Evolutionary conservation across 1,139 yeast species (phyloP).

Genomic region (Kodamaea ohmeri): DNA sequence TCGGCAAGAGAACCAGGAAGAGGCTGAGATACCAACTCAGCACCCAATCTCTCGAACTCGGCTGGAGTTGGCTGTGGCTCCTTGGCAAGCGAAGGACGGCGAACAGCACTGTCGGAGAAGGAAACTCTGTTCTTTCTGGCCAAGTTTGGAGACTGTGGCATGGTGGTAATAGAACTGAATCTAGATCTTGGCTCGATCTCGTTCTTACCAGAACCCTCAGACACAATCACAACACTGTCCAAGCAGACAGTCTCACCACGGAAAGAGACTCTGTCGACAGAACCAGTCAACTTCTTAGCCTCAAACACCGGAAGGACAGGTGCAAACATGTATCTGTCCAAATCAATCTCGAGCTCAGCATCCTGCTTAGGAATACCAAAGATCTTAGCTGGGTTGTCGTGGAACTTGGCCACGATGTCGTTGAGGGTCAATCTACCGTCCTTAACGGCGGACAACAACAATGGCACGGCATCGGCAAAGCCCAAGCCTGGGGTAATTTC

Average conservation of each 20-base stretch:
- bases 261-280: conserved; percentile 83
- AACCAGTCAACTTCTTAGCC: conserved; percentile 57
- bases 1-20: conserved; percentile 66
- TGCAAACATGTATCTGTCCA: conserved; percentile 60
- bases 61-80: conserved; percentile 33
- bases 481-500: conserved; percentile 71
- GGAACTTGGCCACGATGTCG: conserved; percentile 71
- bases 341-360: conserved; percentile 75
- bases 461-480: conserved; percentile 74
- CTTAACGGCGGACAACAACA: conserved; percentile 76
- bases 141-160: conserved; percentile 47
- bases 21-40: conserved; percentile 72
- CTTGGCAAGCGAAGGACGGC: conserved; percentile 45
- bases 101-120: conserved; percentile 35
- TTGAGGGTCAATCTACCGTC: conserved; percentile 68
- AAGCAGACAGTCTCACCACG: conserved; percentile 77
- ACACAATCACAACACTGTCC: conserved; percentile 69
- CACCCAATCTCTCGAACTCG: conserved; percentile 58
- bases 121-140: conserved; percentile 48
- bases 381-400: conserved; percentile 77
- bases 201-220: conserved; percentile 60
- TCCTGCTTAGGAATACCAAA: conserved; percentile 83
- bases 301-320: conserved; percentile 31
- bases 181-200: conserved; percentile 43
- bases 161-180: conserved; percentile 37